Percentiles rank a stretch among this genome's conserved stretches.
Conservation (phyloP, 1,284 basidiomycete genomes). For the Tilletiaria anomala region DNA sequence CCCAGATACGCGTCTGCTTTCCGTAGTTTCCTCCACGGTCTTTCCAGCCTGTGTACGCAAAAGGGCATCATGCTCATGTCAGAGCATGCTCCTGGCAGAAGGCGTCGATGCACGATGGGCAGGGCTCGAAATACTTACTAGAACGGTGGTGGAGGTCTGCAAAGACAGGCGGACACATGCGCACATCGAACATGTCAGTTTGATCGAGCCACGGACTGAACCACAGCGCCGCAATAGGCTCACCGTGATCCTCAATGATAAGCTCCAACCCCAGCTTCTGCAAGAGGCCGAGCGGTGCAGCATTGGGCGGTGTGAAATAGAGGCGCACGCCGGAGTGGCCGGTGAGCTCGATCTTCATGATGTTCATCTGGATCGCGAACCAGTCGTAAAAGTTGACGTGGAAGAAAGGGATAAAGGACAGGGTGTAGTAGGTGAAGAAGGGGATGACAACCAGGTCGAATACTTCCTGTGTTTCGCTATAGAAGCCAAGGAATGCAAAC, state of each 20-base stretch:
- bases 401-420: not conserved
- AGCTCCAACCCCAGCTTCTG: conserved; percentile 2
- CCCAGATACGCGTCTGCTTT: conserved; percentile 3
- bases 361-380: conserved; percentile 11
- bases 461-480: too few species aligned
- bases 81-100: too few species aligned
- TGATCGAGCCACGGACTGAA: too few species aligned
- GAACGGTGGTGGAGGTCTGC: conserved; percentile 5
- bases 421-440: conserved; percentile 11
- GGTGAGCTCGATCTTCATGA: conserved; percentile 26
- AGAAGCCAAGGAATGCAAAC: too few species aligned
- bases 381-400: too few species aligned
- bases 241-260: conserved; percentile 3
- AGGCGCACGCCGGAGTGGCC: conserved; percentile 29
- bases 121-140: too few species aligned
- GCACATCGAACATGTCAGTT: too few species aligned
- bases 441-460: too few species aligned
- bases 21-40: conserved; percentile 1
- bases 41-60: not conserved
- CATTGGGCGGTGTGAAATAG: conserved; percentile 12
- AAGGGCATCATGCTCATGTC: too few species aligned
- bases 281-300: not conserved
- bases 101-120: too few species aligned
- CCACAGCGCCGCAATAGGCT: too few species aligned
- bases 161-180: too few species aligned